phyloP scores from a whole-genome alignment of 768 basidiomycete genomes.

The Multifurca ochricompacta region DNA sequence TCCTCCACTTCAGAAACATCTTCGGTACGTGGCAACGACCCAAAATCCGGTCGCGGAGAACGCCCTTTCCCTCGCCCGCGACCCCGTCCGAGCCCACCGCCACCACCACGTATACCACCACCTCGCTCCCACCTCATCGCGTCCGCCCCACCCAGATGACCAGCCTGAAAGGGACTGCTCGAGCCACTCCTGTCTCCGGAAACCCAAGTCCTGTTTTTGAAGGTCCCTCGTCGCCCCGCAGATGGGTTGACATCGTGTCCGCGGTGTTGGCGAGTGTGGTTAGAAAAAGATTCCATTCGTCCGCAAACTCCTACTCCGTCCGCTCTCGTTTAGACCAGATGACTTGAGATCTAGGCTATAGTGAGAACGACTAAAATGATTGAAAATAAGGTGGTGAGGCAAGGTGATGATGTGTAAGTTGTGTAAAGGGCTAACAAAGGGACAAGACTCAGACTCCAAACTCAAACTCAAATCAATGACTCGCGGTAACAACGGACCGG shows the following conservation, averaged over 20 bases:
- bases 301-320: no score
- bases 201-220: constrained; percentile 18
- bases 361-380: background rate
- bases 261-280: constrained; percentile 6
- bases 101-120: constrained; percentile 36
- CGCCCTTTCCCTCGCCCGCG: constrained; percentile 33
- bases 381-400: no score
- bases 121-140: constrained; percentile 58
- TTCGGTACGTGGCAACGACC: constrained; percentile 9
- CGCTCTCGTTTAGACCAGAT: background rate
- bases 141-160: constrained; percentile 31
- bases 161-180: constrained; percentile 4
- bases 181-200: constrained; percentile 9
- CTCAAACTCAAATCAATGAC: no score
- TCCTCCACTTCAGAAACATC: constrained; percentile 23
- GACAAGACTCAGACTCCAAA: no score
- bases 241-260: constrained; percentile 3
- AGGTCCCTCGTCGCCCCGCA: constrained; percentile 14
- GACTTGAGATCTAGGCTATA: background rate
- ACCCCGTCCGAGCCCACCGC: constrained; percentile 36
- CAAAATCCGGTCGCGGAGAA: constrained; percentile 25
- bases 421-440: no score
- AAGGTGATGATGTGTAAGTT: no score
- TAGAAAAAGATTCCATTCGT: constrained; percentile 9
- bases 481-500: no score